phyloP scores from a whole-genome alignment of 2,329 filamentous ascomycete species.

The Nothomitra cinnamomea region DNA sequence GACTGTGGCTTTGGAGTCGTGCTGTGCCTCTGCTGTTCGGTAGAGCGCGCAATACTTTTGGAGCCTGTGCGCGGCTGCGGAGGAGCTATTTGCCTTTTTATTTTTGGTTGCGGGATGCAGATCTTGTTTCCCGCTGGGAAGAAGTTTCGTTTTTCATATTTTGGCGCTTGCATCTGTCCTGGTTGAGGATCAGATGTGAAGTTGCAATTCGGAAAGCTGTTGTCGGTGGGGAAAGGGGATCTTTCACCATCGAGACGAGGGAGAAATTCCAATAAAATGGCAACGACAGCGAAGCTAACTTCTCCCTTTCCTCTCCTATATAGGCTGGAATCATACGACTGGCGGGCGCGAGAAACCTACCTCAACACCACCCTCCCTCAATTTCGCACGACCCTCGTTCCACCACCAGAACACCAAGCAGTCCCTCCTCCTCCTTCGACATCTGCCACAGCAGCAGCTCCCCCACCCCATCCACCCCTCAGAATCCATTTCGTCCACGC shows the following conservation, averaged over 20 bases:
- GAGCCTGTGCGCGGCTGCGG: no score
- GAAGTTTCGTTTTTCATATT: no score
- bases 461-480: slow-evolving; percentile 24
- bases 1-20: no score
- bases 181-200: no score
- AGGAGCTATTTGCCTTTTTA: no score
- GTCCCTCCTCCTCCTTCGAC: no score
- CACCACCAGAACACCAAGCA: slow-evolving; percentile 13
- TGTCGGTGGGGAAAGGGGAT: neutral
- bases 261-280: neutral
- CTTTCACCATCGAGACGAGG: neutral
- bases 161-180: no score
- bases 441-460: no score
- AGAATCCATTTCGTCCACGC: slow-evolving; percentile 50
- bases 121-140: no score
- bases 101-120: no score
- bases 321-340: slow-evolving; percentile 50
- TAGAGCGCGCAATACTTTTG: no score
- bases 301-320: slow-evolving; percentile 5
- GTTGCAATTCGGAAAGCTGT: neutral
- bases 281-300: neutral
- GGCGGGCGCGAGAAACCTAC: slow-evolving; percentile 39
- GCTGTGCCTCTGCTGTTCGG: no score
- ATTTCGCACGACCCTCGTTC: slow-evolving; percentile 39
- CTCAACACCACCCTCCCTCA: slow-evolving; percentile 45